Evolutionary conservation across 225 moss, liverwort and hornwort species (phyloP).

Genomic region (Physcomitrium patens): DNA sequence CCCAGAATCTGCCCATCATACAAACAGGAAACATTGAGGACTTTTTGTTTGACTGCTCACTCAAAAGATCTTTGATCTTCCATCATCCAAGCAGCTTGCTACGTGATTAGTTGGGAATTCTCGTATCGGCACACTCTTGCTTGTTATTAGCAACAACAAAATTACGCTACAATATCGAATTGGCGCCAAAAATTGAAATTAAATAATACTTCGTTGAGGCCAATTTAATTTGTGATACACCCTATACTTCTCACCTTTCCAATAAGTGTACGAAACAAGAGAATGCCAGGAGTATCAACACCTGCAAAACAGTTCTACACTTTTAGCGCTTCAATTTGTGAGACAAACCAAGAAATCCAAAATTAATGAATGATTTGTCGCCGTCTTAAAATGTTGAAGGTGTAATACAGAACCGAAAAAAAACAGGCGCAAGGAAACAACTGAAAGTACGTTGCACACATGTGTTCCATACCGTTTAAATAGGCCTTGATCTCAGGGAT

Average conservation of each 20-base stretch:
- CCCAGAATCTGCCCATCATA: conserved; percentile 76
- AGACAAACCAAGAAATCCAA: conserved; percentile 6
- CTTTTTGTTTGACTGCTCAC: neutral
- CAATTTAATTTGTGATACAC: neutral
- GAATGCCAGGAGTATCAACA: conserved; percentile 97
- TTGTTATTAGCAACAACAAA: neutral
- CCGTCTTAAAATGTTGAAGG: neutral
- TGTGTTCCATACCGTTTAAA: conserved; percentile 70
- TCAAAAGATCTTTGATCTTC: neutral
- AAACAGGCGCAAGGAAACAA: conserved; percentile 18
- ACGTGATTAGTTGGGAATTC: neutral
- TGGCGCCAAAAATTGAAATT: conserved; percentile 6
- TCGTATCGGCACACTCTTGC: neutral
- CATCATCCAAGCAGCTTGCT: neutral
- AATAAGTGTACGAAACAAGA: conserved; percentile 91
- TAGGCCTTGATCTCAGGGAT: conserved; percentile 99
- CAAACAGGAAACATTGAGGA: conserved; percentile 6
- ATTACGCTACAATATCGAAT: neutral
- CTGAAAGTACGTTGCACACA: neutral
- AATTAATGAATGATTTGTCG: neutral
- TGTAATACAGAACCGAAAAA: conserved; percentile 5
- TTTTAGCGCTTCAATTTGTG: neutral
- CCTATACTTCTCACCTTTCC: conserved; percentile 71
- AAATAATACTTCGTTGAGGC: conserved; percentile 7
- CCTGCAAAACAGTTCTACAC: conserved; percentile 50